Percentiles rank a stretch among this genome's conserved stretches.
These are phyloP conservation scores for Saturnispora silvae DNA, from an alignment of 805 yeast species.

Conservation along the genomic window DNA sequence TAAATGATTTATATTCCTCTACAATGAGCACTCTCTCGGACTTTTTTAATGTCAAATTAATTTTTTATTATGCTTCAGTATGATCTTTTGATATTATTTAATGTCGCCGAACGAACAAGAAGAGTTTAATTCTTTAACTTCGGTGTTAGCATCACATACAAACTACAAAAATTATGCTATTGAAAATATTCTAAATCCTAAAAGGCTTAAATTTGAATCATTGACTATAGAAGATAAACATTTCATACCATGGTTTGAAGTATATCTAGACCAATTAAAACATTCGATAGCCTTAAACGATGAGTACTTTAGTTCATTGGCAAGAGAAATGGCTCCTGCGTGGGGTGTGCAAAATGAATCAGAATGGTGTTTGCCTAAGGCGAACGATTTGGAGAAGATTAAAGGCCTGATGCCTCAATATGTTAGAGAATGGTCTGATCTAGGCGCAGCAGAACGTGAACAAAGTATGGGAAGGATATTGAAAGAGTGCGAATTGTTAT, in stretches of 20 bases:
- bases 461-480: slow-evolving; percentile 31
- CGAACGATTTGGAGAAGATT: slow-evolving; percentile 45
- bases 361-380: slow-evolving; percentile 33
- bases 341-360: slow-evolving; percentile 39
- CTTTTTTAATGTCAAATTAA: no score
- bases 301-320: slow-evolving; percentile 33
- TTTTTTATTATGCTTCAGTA: no score
- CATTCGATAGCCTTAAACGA: slow-evolving; percentile 36
- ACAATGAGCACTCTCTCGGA: no score
- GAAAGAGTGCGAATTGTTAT: slow-evolving; percentile 25
- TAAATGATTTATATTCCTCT: no score
- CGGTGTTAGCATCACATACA: slow-evolving; percentile 24
- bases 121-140: slow-evolving; percentile 24
- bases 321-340: slow-evolving; percentile 31
- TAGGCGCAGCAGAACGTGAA: slow-evolving; percentile 38
- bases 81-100: no score
- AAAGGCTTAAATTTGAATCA: slow-evolving; percentile 25
- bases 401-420: slow-evolving; percentile 44
- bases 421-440: slow-evolving; percentile 52
- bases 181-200: slow-evolving; percentile 24
- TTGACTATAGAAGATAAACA: slow-evolving; percentile 31
- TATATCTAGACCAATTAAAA: slow-evolving; percentile 30
- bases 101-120: slow-evolving; percentile 14
- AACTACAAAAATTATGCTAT: slow-evolving; percentile 28
- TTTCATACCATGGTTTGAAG: slow-evolving; percentile 40